A percentile compares a stretch with the other conserved stretches of the same genome.
Evolutionary conservation across 495 filamentous ascomycete genomes (phyloP).

Genomic region (Articulospora tetracladia): DNA sequence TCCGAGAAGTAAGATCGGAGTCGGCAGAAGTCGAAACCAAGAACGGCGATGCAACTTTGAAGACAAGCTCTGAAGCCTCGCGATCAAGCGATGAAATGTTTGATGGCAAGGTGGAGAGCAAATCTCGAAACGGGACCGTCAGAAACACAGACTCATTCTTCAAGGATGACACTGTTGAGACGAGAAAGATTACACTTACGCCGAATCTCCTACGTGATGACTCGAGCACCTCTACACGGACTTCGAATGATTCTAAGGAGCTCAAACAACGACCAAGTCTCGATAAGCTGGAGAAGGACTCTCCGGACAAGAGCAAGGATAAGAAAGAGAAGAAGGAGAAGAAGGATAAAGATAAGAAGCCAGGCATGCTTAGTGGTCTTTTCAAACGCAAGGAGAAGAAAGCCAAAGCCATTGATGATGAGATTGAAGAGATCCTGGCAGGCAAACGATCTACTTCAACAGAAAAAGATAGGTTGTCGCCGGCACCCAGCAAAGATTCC

Average conservation of each 20-base stretch:
- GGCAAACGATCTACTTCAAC: conserved; percentile 28
- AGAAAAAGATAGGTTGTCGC: conserved; percentile 19
- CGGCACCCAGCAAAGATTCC: conserved; percentile 26
- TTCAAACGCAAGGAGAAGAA: conserved; percentile 97
- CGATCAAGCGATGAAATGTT: conserved; percentile 67
- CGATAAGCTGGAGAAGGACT: conserved; percentile 53
- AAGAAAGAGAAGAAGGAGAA: conserved; percentile 60
- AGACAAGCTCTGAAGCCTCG: conserved; percentile 30
- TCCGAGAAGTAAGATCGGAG: conserved; percentile 30
- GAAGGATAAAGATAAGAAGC: conserved; percentile 89
- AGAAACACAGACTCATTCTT: conserved; percentile 94
- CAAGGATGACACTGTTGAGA: conserved; percentile 91
- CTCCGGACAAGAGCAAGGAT: conserved; percentile 44
- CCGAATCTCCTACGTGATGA: conserved; percentile 93
- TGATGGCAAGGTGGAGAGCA: conserved; percentile 52
- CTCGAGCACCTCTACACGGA: conserved; percentile 47
- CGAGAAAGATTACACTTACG: conserved; percentile 95
- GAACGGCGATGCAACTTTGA: conserved; percentile 8
- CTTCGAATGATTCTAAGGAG: conserved; percentile 63
- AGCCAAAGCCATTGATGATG: conserved; percentile 38
- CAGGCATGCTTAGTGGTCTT: conserved; percentile 85
- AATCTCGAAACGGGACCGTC: conserved; percentile 78
- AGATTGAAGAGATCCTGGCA: conserved; percentile 35
- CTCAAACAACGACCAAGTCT: conserved; percentile 45
- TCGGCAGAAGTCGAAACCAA: conserved; percentile 26